Base-by-base conservation (phyloP, 2,329 filamentous ascomycete species). In the Ophiostoma australiae region DNA sequence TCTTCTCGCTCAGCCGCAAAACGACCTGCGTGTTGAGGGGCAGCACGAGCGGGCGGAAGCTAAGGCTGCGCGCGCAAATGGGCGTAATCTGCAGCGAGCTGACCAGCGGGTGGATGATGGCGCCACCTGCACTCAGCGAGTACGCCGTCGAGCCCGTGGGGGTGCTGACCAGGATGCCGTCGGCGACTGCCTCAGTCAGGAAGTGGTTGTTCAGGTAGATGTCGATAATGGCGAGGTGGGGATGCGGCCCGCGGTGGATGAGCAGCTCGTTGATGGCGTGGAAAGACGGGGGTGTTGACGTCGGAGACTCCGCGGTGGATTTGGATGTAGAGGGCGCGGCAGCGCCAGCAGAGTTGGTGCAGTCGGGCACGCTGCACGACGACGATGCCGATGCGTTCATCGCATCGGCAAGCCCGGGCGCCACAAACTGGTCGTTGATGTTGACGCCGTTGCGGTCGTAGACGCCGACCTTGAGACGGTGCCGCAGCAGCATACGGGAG, bases 101-200 rank as follows among this genome's bases (percentile, higher is more conserved):
- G 2, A 98, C 94, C 1, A 97, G 85, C 0, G 95, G 95, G 78
- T 99, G 95, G 58, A 98, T 91, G 75, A 99, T 98, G 75, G 90
- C 92, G 0, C 95, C 95, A 3, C 95, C 95, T 2, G 91, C 91
- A 74, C 91, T 95, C n/a, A 99, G 85, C 72, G 91, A 95, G 82
- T 99, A 99, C 0, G 95, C 95, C 0, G 95, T 99, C 58, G 92
- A 96, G 2, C 95, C 95, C 0, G 95, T 99, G 0, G 95, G 95
- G 0, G 94, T 97, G 74, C 91, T 93, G 72, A 98, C 89, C 65
- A 98, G 90, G 79, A 99, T 96, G 69, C 95, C 95, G 79, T 99
- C 95, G 0, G 94, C 94, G 15, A 97, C 94, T 0, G 93, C 94
- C 79, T 97, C 93, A 1, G 95, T 99, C 66, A 99, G 84, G 76